A percentile compares a stretch with the other conserved stretches of the same genome.
phyloP scores from a whole-genome alignment of 148 eudicot species.

The Chenopodium suecicum region DNA sequence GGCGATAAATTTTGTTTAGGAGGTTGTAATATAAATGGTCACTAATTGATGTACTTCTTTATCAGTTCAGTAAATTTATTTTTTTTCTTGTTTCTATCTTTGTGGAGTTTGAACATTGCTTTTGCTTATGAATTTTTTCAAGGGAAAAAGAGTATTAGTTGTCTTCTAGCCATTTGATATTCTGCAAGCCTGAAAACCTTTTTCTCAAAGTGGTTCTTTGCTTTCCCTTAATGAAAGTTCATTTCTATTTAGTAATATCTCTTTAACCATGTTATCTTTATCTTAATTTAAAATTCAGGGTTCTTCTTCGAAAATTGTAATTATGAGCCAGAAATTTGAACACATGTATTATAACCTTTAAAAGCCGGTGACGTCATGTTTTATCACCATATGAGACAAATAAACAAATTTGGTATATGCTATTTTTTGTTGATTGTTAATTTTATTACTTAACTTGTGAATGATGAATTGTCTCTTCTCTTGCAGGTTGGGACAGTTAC shows the following conservation, averaged over 20 bases:
- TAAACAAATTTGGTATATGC: background rate
- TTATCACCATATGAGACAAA: background rate
- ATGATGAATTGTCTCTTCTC: background rate
- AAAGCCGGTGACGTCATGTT: background rate
- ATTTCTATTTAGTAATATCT: background rate
- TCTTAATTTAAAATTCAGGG: background rate
- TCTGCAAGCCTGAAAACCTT: no score
- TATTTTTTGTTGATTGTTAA: background rate
- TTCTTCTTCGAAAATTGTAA: background rate
- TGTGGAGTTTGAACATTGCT: background rate
- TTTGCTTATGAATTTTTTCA: background rate
- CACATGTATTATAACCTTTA: no score
- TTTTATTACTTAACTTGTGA: background rate
- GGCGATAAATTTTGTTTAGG: background rate
- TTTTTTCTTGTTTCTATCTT: background rate
- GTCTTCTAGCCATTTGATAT: background rate
- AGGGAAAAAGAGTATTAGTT: background rate
- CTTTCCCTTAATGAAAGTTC: background rate
- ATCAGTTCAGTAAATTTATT: background rate
- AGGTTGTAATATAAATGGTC: background rate
- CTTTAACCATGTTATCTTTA: background rate
- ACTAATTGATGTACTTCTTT: background rate
- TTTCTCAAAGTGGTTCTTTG: no score
- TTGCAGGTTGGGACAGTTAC: constrained; percentile 76
- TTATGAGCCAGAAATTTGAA: no score